phyloP scores from a whole-genome alignment of 2,329 filamentous ascomycete species.

The Alternaria sp. region DNA sequence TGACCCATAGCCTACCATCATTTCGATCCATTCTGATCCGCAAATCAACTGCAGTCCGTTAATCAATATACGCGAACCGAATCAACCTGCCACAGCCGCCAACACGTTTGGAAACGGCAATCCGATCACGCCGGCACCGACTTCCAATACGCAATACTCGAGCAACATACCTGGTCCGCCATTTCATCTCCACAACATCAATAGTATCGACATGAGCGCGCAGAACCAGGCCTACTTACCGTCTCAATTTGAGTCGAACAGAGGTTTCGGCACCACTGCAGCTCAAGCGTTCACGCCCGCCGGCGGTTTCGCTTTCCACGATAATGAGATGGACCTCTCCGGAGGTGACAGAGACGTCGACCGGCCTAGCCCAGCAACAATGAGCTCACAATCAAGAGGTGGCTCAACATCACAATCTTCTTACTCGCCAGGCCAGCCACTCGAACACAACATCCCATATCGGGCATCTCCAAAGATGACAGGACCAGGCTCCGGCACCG shows the following conservation, averaged over 20 bases:
- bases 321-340: constrained; percentile 47
- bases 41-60: constrained; percentile 39
- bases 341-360: constrained; percentile 33
- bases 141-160: constrained; percentile 15
- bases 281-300: constrained; percentile 10
- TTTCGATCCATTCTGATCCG: constrained; percentile 34
- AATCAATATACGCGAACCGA: constrained; percentile 44
- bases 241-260: constrained; percentile 1
- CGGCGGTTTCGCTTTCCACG: constrained; percentile 21
- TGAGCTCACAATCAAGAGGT: constrained; percentile 38
- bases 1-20: constrained; percentile 10
- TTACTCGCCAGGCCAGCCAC: constrained; percentile 39
- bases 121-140: neutral
- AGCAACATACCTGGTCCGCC: constrained; percentile 23
- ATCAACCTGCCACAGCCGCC: constrained; percentile 30
- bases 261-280: neutral
- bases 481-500: constrained; percentile 1
- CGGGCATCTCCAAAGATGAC: constrained; percentile 33
- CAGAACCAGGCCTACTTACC: constrained; percentile 18
- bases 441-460: constrained; percentile 36
- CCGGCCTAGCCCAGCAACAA: constrained; percentile 42
- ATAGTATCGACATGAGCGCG: constrained; percentile 31
- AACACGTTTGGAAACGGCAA: constrained; percentile 35
- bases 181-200: constrained; percentile 29
- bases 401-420: constrained; percentile 46